Evolutionary conservation across 2,329 filamentous ascomycete species (phyloP), one percentile per base, ranked within the genome.

Genomic region (Fusarium tjaetaba): DNA sequence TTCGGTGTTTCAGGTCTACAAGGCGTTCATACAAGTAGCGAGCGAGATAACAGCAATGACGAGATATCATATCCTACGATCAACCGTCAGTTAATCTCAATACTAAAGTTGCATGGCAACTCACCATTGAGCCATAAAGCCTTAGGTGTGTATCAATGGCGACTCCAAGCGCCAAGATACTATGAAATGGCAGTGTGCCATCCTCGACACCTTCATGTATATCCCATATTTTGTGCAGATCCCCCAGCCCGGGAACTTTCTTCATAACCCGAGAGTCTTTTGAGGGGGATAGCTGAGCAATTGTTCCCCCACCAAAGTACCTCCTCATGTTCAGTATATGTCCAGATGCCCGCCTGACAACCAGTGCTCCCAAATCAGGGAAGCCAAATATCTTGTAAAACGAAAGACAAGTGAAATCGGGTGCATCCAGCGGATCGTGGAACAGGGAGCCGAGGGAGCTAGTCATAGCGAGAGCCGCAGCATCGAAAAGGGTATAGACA

Each of bases 231-330:
- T 79, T 73, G 30, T 76, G 74, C 28, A 80, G 76, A 36, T 71
- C 83, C 74, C 84, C 82, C 11, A 83, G 72, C 10, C 84, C 83
- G 61, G 79, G 77, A 6, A 77, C 65, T 52, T 80, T 80, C 87
- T 91, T 79, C 43, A 61, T 65, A 42, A 77, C 70, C 26, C 68
- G 72, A 20, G 58, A 60, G n/a, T 76, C 75, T 34, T 73, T 75
- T 20, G 78, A 59, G 15, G 77, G 77, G 11, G 69, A 71, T 84
- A 88, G 38, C 84, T 85, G 77, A 88, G 88, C 88, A 85, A 92
- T 88, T 3, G 91, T 93, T 15, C 91, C 91, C 34, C 91, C 91
- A 26, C 90, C 91, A 76, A 93, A 93, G 77, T 92, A 93, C 68
- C 84, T 87, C 45, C 89, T 84, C 61, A 85, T 83, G 58, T 84